These are phyloP conservation scores for Westerdykella sp. DNA, from an alignment of 2,329 filamentous ascomycete genomes.

Conservation along the genomic window DNA sequence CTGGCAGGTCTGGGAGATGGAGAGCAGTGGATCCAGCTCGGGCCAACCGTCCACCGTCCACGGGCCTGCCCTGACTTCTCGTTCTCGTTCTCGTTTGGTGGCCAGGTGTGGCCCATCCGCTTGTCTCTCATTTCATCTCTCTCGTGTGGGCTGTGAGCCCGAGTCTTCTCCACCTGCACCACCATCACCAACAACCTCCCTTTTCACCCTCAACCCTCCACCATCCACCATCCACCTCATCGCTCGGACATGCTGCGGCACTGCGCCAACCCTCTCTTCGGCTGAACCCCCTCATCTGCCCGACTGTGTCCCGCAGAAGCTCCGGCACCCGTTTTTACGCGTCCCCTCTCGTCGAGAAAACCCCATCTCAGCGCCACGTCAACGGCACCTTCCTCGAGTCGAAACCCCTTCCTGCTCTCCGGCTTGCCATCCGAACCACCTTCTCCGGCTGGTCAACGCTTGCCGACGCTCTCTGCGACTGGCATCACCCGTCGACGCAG, in stretches of 20 bases:
- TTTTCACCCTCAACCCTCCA: neutral
- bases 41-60: neutral
- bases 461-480: too few relatives aligned
- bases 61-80: too few relatives aligned
- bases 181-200: neutral
- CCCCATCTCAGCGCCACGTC: conserved; percentile 27
- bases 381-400: conserved; percentile 14
- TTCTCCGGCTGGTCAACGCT: too few relatives aligned
- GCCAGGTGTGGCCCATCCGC: too few relatives aligned
- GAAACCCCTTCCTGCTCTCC: conserved; percentile 1
- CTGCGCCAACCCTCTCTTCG: neutral
- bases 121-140: neutral
- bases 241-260: neutral
- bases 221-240: conserved; percentile 4
- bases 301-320: neutral
- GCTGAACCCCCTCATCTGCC: conserved; percentile 2
- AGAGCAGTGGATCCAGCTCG: conserved; percentile 5
- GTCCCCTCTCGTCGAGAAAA: conserved; percentile 12
- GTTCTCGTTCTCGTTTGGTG: too few relatives aligned
- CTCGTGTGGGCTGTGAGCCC: conserved; percentile 1
- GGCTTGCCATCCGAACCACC: too few relatives aligned
- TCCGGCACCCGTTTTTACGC: conserved; percentile 19
- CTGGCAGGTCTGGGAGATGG: too few relatives aligned
- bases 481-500: too few relatives aligned
- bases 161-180: conserved; percentile 5